phyloP scores from a whole-genome alignment of 805 yeast genomes.

The Osmozyma mogii region DNA sequence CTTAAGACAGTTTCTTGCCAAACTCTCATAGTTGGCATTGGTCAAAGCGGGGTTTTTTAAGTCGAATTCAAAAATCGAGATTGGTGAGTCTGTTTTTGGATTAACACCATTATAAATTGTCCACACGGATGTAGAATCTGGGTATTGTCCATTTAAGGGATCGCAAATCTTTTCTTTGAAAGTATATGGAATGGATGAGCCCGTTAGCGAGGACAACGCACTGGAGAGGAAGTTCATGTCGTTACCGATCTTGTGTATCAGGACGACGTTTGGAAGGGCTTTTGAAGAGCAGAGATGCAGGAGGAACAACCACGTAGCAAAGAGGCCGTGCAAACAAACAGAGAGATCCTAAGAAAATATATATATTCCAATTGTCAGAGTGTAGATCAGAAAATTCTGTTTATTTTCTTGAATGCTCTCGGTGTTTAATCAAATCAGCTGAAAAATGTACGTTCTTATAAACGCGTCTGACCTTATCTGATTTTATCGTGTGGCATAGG shows the following conservation, averaged over 20 bases:
- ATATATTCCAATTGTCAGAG: no score
- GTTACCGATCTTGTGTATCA: neutral
- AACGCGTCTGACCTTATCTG: no score
- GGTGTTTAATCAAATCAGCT: no score
- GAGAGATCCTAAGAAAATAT: no score
- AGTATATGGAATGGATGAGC: constrained; percentile 50
- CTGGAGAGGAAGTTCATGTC: constrained; percentile 63
- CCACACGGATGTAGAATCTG: constrained; percentile 45
- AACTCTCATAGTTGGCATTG: constrained; percentile 15
- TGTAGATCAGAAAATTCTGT: no score
- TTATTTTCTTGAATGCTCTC: no score
- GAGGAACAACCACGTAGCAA: no score
- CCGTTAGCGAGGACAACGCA: constrained; percentile 51
- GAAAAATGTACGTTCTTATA: no score
- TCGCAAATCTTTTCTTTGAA: constrained; percentile 38
- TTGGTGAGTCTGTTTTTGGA: constrained; percentile 43
- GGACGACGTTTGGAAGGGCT: no score
- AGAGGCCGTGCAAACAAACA: no score
- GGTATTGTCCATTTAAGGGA: constrained; percentile 11
- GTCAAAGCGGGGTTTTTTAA: constrained; percentile 28
- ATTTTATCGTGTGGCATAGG: no score
- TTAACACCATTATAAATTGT: constrained; percentile 50
- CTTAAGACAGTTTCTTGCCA: constrained; percentile 31
- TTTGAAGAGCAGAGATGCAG: no score
- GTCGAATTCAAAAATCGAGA: constrained; percentile 63